Evolutionary conservation across 2,329 filamentous ascomycete genomes (phyloP).

Genomic region (Trichoderma sp.): DNA sequence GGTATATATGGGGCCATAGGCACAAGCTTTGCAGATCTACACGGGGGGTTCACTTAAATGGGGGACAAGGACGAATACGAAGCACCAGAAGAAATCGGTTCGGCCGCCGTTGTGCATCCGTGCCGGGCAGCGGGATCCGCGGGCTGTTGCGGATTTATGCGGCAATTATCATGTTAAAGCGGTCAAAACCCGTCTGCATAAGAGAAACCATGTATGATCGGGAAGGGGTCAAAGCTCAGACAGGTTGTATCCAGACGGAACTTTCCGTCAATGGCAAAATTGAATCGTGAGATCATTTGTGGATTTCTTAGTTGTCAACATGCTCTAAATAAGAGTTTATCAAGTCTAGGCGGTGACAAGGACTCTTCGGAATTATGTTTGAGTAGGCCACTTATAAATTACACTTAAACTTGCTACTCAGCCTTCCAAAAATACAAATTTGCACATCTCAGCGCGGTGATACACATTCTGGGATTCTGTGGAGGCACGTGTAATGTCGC

Average conservation of each 20-base stretch:
- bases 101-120: background rate
- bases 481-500: background rate
- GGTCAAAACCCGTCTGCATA: background rate
- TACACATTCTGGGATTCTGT: background rate
- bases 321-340: no score
- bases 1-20: background rate
- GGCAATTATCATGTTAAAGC: background rate
- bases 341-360: background rate
- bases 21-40: background rate
- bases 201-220: background rate
- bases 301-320: no score
- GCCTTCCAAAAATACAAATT: background rate
- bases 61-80: background rate
- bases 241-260: background rate
- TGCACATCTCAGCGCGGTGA: background rate
- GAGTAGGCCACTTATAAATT: background rate
- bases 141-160: background rate
- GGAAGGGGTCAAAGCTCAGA: background rate
- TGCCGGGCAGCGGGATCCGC: background rate
- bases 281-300: background rate
- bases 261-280: background rate
- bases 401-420: fast-evolving
- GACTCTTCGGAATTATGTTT: background rate
- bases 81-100: background rate
- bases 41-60: background rate